phyloP scores from a whole-genome alignment of 352 stramenopile genomes.

The Phytophthora idaei region DNA sequence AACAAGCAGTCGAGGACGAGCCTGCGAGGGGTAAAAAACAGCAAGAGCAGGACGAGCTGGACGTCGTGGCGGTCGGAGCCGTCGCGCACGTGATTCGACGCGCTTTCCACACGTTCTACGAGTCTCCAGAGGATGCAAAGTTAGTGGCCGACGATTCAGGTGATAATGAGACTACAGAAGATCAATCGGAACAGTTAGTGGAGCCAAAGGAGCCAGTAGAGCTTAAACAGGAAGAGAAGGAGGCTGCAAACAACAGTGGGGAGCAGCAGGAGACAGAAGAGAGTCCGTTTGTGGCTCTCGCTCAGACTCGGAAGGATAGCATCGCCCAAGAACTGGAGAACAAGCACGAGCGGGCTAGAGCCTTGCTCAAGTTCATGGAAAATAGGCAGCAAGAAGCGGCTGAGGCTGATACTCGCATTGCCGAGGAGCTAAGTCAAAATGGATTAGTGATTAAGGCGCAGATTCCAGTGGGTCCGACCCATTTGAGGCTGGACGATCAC shows the following conservation, averaged over 20 bases:
- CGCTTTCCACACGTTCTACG: slow-evolving; percentile 72
- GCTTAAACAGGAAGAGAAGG: neutral
- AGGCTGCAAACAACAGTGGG: neutral
- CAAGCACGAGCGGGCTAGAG: slow-evolving; percentile 39
- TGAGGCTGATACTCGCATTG: slow-evolving; percentile 46
- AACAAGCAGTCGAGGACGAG: slow-evolving; percentile 23
- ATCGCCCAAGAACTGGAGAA: slow-evolving; percentile 37
- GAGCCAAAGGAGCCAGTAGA: neutral
- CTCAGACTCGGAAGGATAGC: slow-evolving; percentile 40
- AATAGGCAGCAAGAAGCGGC: slow-evolving; percentile 48
- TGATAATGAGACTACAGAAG: neutral
- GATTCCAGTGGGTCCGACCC: slow-evolving; percentile 72
- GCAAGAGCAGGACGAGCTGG: slow-evolving; percentile 44
- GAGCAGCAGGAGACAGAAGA: slow-evolving; percentile 2
- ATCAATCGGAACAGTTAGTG: neutral
- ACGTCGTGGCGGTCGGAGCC: slow-evolving; percentile 74
- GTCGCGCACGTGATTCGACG: slow-evolving; percentile 76
- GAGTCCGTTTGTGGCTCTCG: slow-evolving; percentile 44
- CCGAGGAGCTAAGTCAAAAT: slow-evolving; percentile 45
- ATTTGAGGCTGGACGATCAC: slow-evolving; percentile 47
- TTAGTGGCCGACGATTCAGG: neutral
- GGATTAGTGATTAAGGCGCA: slow-evolving; percentile 79
- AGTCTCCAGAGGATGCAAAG: neutral
- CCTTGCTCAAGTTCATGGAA: slow-evolving; percentile 59
- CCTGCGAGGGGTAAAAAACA: slow-evolving; percentile 9